Conservation (phyloP, 2,329 filamentous ascomycete species). For the Cercospora janseana region DNA sequence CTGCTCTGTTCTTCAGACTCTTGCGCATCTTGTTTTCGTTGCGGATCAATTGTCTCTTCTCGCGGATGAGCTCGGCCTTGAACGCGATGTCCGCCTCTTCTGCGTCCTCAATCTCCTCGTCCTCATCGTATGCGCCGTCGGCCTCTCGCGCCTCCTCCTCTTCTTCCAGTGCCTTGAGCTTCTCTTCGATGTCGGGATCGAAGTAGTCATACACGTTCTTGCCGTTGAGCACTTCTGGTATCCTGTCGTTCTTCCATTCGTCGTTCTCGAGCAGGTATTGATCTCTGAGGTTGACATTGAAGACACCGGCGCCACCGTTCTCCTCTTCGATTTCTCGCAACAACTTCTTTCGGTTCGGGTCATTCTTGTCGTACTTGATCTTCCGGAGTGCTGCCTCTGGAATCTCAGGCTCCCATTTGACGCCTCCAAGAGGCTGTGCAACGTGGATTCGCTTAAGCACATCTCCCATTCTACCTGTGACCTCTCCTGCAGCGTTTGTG, state of each 20-base stretch:
- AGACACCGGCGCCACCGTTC: slow-evolving; percentile 92
- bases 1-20: slow-evolving; percentile 92
- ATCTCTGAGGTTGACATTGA: slow-evolving; percentile 85
- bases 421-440: slow-evolving; percentile 82
- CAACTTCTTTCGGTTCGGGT: slow-evolving; percentile 77
- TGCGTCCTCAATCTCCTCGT: slow-evolving; percentile 75
- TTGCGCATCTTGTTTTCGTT: slow-evolving; percentile 96
- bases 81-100: slow-evolving; percentile 83
- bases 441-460: slow-evolving; percentile 95
- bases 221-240: slow-evolving; percentile 90
- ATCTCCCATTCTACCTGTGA: slow-evolving; percentile 79
- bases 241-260: slow-evolving; percentile 94
- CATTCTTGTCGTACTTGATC: slow-evolving; percentile 86
- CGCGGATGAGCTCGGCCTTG: slow-evolving; percentile 92
- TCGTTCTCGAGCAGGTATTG: slow-evolving; percentile 84
- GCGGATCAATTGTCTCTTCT: slow-evolving; percentile 87
- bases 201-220: slow-evolving; percentile 98
- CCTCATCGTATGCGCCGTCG: slow-evolving; percentile 87
- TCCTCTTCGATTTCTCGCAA: slow-evolving; percentile 87
- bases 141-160: slow-evolving; percentile 91
- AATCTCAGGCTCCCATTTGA: slow-evolving; percentile 69
- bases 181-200: slow-evolving; percentile 92
- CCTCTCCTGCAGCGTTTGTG: slow-evolving; percentile 72
- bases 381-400: slow-evolving; percentile 76
- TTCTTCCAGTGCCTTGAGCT: slow-evolving; percentile 85